A percentile compares a stretch with the other conserved stretches of the same genome.
Conservation (phyloP, 441 rosid species). For the Gossypium lobatum region DNA sequence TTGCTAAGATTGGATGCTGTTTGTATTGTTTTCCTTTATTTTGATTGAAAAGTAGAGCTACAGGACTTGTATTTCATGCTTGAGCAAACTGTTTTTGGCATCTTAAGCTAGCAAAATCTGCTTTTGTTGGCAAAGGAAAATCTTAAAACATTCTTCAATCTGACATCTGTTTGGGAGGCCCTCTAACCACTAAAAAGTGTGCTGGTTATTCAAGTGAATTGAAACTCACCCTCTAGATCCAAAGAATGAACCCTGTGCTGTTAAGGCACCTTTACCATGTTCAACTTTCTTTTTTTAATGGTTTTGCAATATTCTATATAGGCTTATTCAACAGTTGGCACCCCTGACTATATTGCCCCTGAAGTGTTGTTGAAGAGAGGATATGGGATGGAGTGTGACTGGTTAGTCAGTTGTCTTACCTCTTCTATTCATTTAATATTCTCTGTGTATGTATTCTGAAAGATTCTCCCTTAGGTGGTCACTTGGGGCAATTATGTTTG, state of each 20-base stretch:
- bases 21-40: conserved; percentile 7
- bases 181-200: neutral
- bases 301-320: conserved; percentile 26
- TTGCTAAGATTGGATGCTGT: conserved; percentile 13
- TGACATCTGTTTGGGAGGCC: neutral
- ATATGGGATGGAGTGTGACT: conserved; percentile 68
- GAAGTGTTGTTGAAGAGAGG: conserved; percentile 69
- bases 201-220: neutral
- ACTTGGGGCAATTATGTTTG: conserved; percentile 66
- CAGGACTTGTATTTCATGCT: neutral
- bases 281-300: neutral
- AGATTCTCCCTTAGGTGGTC: conserved; percentile 47
- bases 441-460: conserved; percentile 14
- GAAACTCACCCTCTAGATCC: neutral
- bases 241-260: neutral
- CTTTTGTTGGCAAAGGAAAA: neutral
- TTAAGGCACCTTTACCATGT: neutral
- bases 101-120: conserved; percentile 6
- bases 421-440: conserved; percentile 9
- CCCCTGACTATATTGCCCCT: conserved; percentile 70
- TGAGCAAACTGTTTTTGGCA: neutral
- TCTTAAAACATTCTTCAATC: neutral
- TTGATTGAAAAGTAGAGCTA: conserved; percentile 9
- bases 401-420: conserved; percentile 33
- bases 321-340: conserved; percentile 72